These are phyloP conservation scores for Globisporangium recalcitrans DNA, from an alignment of 352 stramenopile species.

Conservation along the genomic window DNA sequence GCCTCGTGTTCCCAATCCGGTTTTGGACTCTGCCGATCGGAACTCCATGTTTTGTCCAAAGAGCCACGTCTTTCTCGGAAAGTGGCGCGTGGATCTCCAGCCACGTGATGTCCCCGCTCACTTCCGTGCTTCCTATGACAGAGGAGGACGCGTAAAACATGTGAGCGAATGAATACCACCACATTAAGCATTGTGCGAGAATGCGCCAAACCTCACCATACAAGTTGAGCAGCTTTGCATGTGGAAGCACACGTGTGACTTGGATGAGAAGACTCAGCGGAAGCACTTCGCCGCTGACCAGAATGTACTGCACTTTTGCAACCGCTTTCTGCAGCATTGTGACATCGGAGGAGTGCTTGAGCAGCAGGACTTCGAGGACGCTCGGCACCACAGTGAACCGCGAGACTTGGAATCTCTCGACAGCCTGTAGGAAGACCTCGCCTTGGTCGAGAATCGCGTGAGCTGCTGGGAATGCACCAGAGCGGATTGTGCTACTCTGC, in stretches of 20 bases:
- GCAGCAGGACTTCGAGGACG: conserved; percentile 40
- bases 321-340: conserved; percentile 9
- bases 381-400: conserved; percentile 49
- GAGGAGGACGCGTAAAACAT: not conserved
- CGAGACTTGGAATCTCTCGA: conserved; percentile 22
- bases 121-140: conserved; percentile 43
- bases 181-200: too few relatives aligned
- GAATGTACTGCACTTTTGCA: conserved; percentile 26
- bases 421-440: conserved; percentile 22
- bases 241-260: conserved; percentile 20
- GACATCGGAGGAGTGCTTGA: conserved; percentile 11
- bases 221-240: conserved; percentile 43
- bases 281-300: conserved; percentile 53
- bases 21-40: conserved; percentile 32
- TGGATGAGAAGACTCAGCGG: conserved; percentile 22
- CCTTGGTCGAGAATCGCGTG: conserved; percentile 40
- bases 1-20: conserved; percentile 21
- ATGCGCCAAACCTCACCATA: conserved; percentile 31
- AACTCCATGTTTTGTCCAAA: conserved; percentile 35
- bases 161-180: not conserved
- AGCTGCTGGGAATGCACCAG: not conserved
- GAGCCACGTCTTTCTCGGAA: conserved; percentile 6
- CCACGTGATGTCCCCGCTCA: conserved; percentile 56
- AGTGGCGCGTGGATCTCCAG: conserved; percentile 29
- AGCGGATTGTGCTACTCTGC: not conserved